Evolutionary conservation across 148 eudicot species (phyloP), one percentile per base, ranked within the genome.

Genomic region (Vaccinium vitisidaea): DNA sequence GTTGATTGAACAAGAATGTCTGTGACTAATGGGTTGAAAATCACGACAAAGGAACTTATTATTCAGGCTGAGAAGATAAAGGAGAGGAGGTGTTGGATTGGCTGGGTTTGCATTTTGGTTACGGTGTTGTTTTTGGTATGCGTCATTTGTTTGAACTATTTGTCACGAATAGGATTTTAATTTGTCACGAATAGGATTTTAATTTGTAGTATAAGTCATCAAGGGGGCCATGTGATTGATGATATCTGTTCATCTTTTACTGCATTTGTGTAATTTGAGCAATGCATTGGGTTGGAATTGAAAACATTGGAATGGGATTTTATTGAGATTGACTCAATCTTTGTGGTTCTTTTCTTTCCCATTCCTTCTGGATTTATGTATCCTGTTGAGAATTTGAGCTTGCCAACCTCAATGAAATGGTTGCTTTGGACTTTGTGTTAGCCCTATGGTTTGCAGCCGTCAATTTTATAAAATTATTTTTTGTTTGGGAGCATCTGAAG

Each of bases 11-110:
- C 83, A 48, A 65, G 83, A 67, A 81, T 81, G 2, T 46, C 83
- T 0, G 83, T 81, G n/a, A 81, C 83, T 8, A 81, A 81, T 81
- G 83, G 83, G 2, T 67, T 81, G 83, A 81, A 75, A 67, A 69
- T 81, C 75, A 81, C 58, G 39, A 65, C 83, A 25, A 81, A 81
- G 76, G 83, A 81, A 25, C 83, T 81, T 9, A 11, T 15, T 48
- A 32, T 32, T 32, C 58, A 23, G 16, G 76, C 83, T 25, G 27
- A 67, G 36, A 49, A 81, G 83, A 81, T 81, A 75, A 49, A 67
- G 83, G 67, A 81, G 83, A 81, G 43, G 83, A 67, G 14, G 76
- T 18, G 27, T 23, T 81, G 83, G 75, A 75, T 19, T 43, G 48
- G 2, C 30, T 81, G 83, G 83, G 48, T 67, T 81, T 75, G 83